Evolutionary conservation across 2,329 filamentous ascomycete genomes (phyloP), one percentile per base, ranked within the genome.

Genomic region (Paraphoma chrysanthemicola): DNA sequence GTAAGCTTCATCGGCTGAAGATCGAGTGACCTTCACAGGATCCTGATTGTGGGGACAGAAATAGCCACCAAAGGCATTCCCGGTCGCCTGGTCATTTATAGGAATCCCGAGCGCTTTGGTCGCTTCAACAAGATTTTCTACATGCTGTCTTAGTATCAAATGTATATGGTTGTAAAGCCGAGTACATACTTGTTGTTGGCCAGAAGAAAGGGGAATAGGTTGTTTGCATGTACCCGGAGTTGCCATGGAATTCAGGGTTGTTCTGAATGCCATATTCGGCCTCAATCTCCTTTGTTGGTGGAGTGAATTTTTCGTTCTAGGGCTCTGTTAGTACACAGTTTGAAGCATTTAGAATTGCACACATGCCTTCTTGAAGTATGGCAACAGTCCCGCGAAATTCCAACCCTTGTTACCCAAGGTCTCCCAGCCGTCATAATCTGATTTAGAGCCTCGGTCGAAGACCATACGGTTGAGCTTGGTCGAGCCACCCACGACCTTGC

Each of bases 401-500:
- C 68, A 72, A 16, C 69, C 68, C 14, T 58, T 38, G 36, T 69
- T 69, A 2, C 68, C 68, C 9, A 72, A 53, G 7, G 45, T 16
- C 47, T 68, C 66, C 68, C 70, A 72, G 10, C 54, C 65, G 64
- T 74, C 68, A 38, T 72, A 76, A 30, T 76, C 73, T 8, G 67
- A 63, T 39, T 59, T 65, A 4, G 60, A 48, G 8, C 61, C 70
- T 17, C 72, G 70, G 44, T 73, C 69, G 47, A 70, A 70, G 2
- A 68, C 67, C 60, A 75, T 66, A 17, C 78, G 73, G 53, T 82
- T 82, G n/a, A 82, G 47, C 50, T 68, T 68, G 4, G 66, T 66
- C 10, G 63, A 64, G 23, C 67, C 67, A n/a, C 67, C 67, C 23
- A 69, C 66, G 10, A 67, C 28, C 44, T 59, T 70, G 12, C 67